A percentile compares a stretch with the other conserved stretches of the same genome.
Conservation (phyloP, 805 yeast species). For the Saccharomycopsis synnaedendra region DNA sequence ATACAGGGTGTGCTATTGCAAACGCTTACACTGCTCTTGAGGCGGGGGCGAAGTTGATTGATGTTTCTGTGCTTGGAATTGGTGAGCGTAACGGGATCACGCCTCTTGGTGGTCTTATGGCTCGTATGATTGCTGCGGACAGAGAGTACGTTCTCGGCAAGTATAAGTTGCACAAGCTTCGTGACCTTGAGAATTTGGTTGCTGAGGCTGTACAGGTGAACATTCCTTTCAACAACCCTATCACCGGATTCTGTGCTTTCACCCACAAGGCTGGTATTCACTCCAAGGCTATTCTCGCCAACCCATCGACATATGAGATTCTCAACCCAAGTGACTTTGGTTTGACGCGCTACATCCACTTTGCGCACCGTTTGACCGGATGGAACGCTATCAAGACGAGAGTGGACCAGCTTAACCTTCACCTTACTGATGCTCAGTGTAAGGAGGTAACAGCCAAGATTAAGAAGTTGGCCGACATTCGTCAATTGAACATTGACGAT, state of each 20-base stretch:
- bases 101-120: constrained; percentile 96
- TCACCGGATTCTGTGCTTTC: constrained; percentile 98
- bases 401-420: constrained; percentile 90
- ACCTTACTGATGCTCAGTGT: constrained; percentile 82
- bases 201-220: constrained; percentile 97
- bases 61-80: constrained; percentile 91
- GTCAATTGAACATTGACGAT: constrained; percentile 91
- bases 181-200: constrained; percentile 91
- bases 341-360: constrained; percentile 90
- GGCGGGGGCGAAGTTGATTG: constrained; percentile 93
- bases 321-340: constrained; percentile 93
- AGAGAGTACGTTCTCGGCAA: constrained; percentile 90
- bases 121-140: constrained; percentile 98
- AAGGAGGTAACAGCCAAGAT: constrained; percentile 92
- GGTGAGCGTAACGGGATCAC: constrained; percentile 99
- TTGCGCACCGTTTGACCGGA: constrained; percentile 95
- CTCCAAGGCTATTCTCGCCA: constrained; percentile 96
- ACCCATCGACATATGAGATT: constrained; percentile 98
- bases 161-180: constrained; percentile 88
- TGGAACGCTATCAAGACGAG: constrained; percentile 99
- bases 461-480: constrained; percentile 88
- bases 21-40: constrained; percentile 97
- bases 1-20: constrained; percentile 98
- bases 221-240: constrained; percentile 96
- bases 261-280: constrained; percentile 99